Conservation (phyloP, 192 early-diverging fungal species). For the Coemansia sp. region DNA sequence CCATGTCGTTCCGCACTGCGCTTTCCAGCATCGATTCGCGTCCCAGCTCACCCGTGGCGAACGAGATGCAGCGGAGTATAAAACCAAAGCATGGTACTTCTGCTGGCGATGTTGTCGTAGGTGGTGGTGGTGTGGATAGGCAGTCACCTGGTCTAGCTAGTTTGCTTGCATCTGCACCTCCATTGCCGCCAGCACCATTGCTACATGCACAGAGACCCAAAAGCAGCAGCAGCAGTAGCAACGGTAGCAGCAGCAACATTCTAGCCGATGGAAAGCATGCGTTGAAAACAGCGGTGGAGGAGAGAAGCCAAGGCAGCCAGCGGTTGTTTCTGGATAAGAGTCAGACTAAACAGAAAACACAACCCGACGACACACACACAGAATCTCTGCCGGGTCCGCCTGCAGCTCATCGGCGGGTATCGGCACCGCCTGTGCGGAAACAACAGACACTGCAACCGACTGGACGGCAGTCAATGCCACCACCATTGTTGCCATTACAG, state of each 20-base stretch:
- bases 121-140: too few species aligned
- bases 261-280: too few species aligned
- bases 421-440: not conserved
- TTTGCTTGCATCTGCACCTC: too few species aligned
- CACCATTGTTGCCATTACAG: slow-evolving; percentile 1
- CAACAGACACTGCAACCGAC: not conserved
- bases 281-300: not conserved
- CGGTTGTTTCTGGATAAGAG: too few species aligned
- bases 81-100: not conserved
- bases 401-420: too few species aligned
- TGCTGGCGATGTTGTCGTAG: too few species aligned
- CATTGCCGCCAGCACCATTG: not conserved
- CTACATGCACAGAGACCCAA: too few species aligned
- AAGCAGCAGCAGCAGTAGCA: not conserved
- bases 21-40: slow-evolving; percentile 19
- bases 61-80: not conserved
- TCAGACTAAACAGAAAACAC: too few species aligned
- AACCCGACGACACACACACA: too few species aligned
- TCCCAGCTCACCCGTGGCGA: not conserved
- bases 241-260: not conserved
- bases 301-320: not conserved
- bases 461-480: not conserved
- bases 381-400: too few species aligned
- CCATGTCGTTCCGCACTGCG: slow-evolving; percentile 51
- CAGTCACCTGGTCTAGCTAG: too few species aligned